Percentiles rank a stretch among this genome's conserved stretches.
Evolutionary conservation across 495 filamentous ascomycete species (phyloP).

Genomic region (Hypoxylon lienhwacheense): DNA sequence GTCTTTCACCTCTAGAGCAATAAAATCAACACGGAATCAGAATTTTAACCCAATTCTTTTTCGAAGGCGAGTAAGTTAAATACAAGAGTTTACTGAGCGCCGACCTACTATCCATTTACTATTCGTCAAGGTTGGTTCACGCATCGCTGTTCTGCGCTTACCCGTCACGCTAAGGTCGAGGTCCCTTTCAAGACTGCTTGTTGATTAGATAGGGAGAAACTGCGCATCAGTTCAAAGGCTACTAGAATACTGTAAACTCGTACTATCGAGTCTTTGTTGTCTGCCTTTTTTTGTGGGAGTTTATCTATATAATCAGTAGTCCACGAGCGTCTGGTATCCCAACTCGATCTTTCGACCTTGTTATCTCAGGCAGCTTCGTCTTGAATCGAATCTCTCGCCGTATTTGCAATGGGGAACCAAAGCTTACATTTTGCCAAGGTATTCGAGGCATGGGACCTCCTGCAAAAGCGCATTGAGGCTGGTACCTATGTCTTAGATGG

Average conservation of each 20-base stretch:
- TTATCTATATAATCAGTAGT: neutral
- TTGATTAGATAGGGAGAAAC: neutral
- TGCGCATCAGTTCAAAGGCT: neutral
- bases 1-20: too few species aligned
- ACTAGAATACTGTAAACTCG: neutral
- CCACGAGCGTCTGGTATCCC: too few species aligned
- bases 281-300: neutral
- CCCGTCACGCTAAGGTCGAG: neutral
- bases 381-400: neutral
- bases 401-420: slow-evolving; percentile 22
- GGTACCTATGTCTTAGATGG: slow-evolving; percentile 24
- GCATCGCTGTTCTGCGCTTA: neutral
- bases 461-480: slow-evolving; percentile 24
- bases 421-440: slow-evolving; percentile 29
- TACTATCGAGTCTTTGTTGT: neutral
- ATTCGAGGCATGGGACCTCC: slow-evolving; percentile 30
- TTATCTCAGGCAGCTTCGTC: neutral
- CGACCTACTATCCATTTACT: slow-evolving; percentile 9
- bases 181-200: neutral
- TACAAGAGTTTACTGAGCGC: too few species aligned
- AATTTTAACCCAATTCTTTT: too few species aligned
- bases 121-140: too few species aligned
- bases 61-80: too few species aligned
- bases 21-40: too few species aligned
- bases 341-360: neutral